Percentiles rank a stretch among this genome's conserved stretches.
These are phyloP conservation scores for Teunomyces stri DNA, from an alignment of 805 yeast genomes.

Conservation along the genomic window DNA sequence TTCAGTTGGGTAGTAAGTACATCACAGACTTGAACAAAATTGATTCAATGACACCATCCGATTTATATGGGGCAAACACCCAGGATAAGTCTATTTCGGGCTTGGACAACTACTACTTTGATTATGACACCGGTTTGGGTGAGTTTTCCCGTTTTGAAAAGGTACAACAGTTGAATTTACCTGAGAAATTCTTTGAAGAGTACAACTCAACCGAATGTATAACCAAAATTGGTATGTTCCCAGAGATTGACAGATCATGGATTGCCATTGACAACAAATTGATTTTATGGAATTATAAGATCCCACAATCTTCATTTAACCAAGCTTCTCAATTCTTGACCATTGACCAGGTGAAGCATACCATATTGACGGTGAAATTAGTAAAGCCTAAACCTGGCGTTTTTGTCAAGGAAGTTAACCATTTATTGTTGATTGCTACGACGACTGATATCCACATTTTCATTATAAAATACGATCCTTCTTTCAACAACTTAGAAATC, in stretches of 20 bases:
- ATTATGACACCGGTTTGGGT: constrained; percentile 42
- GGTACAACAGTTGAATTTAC: constrained; percentile 64
- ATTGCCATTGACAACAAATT: constrained; percentile 76
- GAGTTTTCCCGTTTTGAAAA: constrained; percentile 76
- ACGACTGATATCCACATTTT: constrained; percentile 73
- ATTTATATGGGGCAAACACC: constrained; percentile 53
- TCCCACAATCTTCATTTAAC: constrained; percentile 47
- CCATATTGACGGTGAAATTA: constrained; percentile 71
- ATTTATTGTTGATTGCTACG: constrained; percentile 75
- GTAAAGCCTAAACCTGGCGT: constrained; percentile 81
- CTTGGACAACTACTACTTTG: constrained; percentile 64
- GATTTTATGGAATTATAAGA: constrained; percentile 78
- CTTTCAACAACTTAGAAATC: constrained; percentile 54
- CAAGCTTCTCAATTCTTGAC: constrained; percentile 59
- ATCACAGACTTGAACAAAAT: constrained; percentile 55
- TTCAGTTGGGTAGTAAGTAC: constrained; percentile 61
- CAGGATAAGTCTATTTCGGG: constrained; percentile 46
- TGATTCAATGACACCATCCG: constrained; percentile 58
- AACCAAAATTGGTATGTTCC: constrained; percentile 79
- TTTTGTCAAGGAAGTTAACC: constrained; percentile 73
- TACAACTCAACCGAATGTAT: constrained; percentile 62
- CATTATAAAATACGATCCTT: constrained; percentile 58
- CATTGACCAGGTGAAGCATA: constrained; percentile 77
- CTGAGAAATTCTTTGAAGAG: constrained; percentile 76
- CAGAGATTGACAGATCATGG: constrained; percentile 83